Conservation (phyloP, 169 alveolate genomes). For the Plasmodium ovale region DNA sequence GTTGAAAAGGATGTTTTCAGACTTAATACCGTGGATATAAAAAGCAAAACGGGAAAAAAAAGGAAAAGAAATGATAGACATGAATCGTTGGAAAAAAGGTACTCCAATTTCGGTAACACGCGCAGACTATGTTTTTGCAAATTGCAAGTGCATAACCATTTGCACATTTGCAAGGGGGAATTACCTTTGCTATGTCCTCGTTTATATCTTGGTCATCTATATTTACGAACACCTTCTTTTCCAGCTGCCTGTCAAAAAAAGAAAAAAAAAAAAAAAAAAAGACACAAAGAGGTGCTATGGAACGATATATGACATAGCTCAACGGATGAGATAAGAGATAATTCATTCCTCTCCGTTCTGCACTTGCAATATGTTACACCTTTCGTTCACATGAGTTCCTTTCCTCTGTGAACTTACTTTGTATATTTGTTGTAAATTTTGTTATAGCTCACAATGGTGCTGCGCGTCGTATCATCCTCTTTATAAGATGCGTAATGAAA, state of each 20-base stretch:
- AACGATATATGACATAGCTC: too few species aligned
- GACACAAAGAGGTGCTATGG: not conserved
- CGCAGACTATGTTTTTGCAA: too few species aligned
- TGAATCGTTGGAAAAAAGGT: too few species aligned
- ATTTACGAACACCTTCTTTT: slow-evolving; percentile 28
- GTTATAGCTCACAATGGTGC: slow-evolving; percentile 3
- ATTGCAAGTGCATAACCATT: too few species aligned
- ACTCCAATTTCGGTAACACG: too few species aligned
- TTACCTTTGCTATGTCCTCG: slow-evolving; percentile 50
- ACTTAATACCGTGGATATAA: too few species aligned
- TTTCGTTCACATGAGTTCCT: too few species aligned
- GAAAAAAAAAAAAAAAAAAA: not conserved
- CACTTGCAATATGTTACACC: too few species aligned
- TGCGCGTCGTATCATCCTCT: not conserved
- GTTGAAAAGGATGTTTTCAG: slow-evolving; percentile 39
- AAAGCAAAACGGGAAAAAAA: not conserved
- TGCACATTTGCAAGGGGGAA: too few species aligned
- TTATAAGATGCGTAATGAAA: slow-evolving; percentile 25
- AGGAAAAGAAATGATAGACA: not conserved
- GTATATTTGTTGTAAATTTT: slow-evolving; percentile 31
- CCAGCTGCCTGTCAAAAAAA: slow-evolving; percentile 17
- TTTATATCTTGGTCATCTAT: slow-evolving; percentile 43
- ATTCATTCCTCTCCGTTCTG: too few species aligned
- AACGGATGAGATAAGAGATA: too few species aligned
- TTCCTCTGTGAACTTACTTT: too few species aligned